Base-by-base conservation (phyloP, 2,329 filamentous ascomycete genomes). In the Aspergillus unguis region DNA sequence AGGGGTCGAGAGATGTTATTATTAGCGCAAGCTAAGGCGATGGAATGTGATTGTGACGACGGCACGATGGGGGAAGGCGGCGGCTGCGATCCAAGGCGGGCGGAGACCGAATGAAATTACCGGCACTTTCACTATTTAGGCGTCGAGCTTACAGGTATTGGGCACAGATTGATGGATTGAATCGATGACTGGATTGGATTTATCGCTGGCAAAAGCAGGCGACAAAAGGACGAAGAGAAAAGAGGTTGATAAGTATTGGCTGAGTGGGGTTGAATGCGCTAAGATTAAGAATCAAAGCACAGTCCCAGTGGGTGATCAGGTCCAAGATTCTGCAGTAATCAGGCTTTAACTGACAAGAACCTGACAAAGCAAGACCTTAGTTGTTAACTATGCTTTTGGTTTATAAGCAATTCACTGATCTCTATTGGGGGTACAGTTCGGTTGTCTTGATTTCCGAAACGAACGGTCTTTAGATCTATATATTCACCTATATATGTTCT, bases 11-110 rank as follows among this genome's bases (percentile, higher is more conserved):
- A 29, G 41, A 17, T 27, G 48, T 38, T 53, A 53, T 53, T 48
- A 48, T 53, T 53, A 53, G 50, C 32, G 23, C 43, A 49, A 44
- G 40, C 48, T 45, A 33, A 45, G 35, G 48, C 40, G 41, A 47
- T 47, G 50, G 40, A 52, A 52, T 52, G 50, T 52, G 50, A 52
- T 52, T 52, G 50, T 48, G 50, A 52, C 50, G 44, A 54, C 36
- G 35, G 27, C 33, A 51, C 47, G 29, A 41, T 33, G 48, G 43
- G 17, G 41, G 35, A 48, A 54, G 52, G 50, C 52, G 54, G 52
- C 53, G 54, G 54, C 50, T 53, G 43, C 52, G 38, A 57, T 48
- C 31, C 46, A 49, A 55, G 44, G 53, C 53, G 50, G 50, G 56
- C 48, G 47, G 36, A 25, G 49, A 35, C 29, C 32, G 32, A 36